phyloP scores from a whole-genome alignment of 1,284 basidiomycete genomes.

The Puccinia coronata region DNA sequence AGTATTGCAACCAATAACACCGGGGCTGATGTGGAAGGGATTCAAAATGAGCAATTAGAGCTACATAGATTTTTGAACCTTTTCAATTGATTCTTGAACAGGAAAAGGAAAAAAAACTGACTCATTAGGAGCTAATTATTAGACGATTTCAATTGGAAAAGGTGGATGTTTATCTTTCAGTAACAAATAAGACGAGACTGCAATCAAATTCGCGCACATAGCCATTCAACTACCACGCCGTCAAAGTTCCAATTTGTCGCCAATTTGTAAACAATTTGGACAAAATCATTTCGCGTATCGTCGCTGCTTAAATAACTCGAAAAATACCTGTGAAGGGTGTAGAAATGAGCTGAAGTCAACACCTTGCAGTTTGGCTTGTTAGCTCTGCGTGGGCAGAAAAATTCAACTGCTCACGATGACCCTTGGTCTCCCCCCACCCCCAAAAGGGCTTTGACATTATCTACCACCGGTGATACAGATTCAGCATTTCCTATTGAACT shows the following conservation, averaged over 20 bases:
- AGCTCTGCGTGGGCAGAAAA: not conserved
- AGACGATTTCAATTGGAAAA: not conserved
- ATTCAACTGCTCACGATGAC: not conserved
- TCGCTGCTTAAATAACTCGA: not conserved
- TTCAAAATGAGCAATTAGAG: not conserved
- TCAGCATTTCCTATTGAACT: not conserved
- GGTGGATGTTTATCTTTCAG: not conserved
- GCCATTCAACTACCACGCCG: not conserved
- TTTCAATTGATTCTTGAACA: not conserved
- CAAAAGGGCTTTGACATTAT: not conserved
- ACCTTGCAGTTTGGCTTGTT: not conserved
- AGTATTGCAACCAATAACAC: not conserved
- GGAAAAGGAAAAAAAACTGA: not conserved
- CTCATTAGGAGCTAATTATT: not conserved
- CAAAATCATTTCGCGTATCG: not conserved
- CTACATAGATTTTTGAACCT: not conserved
- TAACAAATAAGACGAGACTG: not conserved
- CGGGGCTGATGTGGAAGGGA: not conserved
- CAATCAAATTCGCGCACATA: not conserved
- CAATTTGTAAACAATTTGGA: not conserved
- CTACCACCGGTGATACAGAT: not conserved
- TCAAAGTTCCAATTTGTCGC: not conserved
- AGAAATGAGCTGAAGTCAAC: not conserved
- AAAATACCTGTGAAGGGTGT: not conserved
- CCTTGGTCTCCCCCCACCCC: slow-evolving; percentile 8